Base-by-base conservation (phyloP, 345 rosid genomes). In the Raphanus sativus region DNA sequence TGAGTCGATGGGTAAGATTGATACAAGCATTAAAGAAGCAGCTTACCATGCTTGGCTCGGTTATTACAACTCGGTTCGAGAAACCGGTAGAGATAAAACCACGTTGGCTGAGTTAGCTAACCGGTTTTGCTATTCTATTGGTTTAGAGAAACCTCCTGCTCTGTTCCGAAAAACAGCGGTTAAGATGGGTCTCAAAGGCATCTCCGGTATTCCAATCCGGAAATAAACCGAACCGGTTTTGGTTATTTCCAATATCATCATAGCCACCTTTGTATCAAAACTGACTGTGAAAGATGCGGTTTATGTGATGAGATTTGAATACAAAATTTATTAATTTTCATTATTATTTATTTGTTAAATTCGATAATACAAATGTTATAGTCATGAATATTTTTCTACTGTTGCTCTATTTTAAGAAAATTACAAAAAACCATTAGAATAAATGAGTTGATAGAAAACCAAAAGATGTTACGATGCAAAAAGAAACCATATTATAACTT, bases 21-120 rank as follows among this genome's bases (percentile, higher is more conserved):
- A 91, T 79, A 84, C 81, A 30, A 90, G 90, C 71, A 73, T 90
- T 63, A 93, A 90, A 85, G 99, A 96, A 86, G 98, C 88, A 65
- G 98, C 98, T 12, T 96, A 91, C 84, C 96, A 91, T 83, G 91
- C 96, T 58, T 96, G 99, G 97, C 95, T 96, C 45, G 94, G 93
- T 45, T 96, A 93, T 55, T 96, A 95, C 68, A 93, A 87, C 84
- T 93, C 98, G 2, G 86, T 96, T 82, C 81, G 87, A 65, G 88
- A 90, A 83, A 91, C 88, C 15, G 93, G 98, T 67, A 80, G 99
- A 74, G 97, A 91, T 67, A 96, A 96, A 77, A 96, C 96, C 29
- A 86, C 86, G 0, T 89, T 96, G 6, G 97, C 87, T 1, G 98
- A 90, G 84, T 88, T 91, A 63, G 97, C 97, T 60, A 87, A 77